Evolutionary conservation across 805 yeast species (phyloP), one percentile per base, ranked within the genome.

Genomic region (Candida methanosorbosa): DNA sequence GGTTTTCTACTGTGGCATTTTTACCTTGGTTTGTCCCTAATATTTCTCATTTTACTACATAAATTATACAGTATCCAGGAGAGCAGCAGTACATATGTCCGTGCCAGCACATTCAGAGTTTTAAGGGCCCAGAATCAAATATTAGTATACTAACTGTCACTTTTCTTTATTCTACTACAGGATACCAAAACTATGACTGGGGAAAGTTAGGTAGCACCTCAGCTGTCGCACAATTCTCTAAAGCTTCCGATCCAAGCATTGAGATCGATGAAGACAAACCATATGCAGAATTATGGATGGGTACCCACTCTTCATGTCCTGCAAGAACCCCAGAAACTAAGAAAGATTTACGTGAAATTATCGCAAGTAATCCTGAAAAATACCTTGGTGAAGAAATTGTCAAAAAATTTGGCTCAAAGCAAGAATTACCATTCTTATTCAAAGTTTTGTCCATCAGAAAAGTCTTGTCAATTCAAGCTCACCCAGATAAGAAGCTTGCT

Each of bases 281-380:
- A 9, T 92, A 92, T 54, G 98, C 98, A 14, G 98, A 92, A 59
- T 68, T 92, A 46, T 92, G 98, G 98, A 92, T 92, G 98, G 98
- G 98, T 27, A 87, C 97, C 18, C 98, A 92, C 56, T 90, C 94
- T 35, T 82, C 82, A 30, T 87, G 82, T 11, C 96, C 97, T 20
- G 81, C 95, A 15, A 61, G 60, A 32, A 70, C 73, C 32, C 68
- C 70, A 18, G 71, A 63, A 19, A 58, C 65, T 15, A 79, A 79
- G 22, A 62, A 70, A 45, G 30, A 33, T n/a, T 68, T 92, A 55
- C 68, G 87, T 40, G 82, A 83, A 15, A 54, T 84, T 25, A 73
- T 90, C 36, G 59, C 65, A n/a, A 56, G 61, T 7, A 55, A 75
- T 42, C 87, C 95, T 13, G 63, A 66, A 30, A 54, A 63, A 29